Evolutionary conservation across 2,329 filamentous ascomycete species (phyloP), one percentile per base, ranked within the genome.

Genomic region (Cytospora schulzeri): DNA sequence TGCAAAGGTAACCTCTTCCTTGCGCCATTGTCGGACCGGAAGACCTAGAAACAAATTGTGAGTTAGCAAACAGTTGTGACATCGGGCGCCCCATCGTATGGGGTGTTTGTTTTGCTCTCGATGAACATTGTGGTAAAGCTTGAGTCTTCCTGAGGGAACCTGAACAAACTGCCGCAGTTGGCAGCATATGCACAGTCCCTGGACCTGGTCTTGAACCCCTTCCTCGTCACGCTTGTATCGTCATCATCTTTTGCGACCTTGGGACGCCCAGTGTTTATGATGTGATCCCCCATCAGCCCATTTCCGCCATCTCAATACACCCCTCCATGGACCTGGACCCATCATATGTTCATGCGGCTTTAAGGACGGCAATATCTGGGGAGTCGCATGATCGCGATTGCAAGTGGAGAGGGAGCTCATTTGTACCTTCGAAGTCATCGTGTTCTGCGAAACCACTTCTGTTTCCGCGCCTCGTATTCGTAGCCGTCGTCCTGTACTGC

Each of bases 21-120:
- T 88, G 63, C 91, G 88, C 90, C 93, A 98, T 84, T 96, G 92
- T 72, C 93, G 90, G 64, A 97, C 90, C 19, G 94, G 94, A 14
- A 97, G 84, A 66, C 93, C 92, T 83, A 85, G 81, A 38, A 57
- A 86, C 83, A 29, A 11, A 29, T 58, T 41, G n/a, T 62, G 26
- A 45, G 59, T 61, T 35, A 48, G 33, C 33, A 22, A 19, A n/a
- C n/a, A n/a, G n/a, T 60, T 28, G 58, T 33, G 19, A 8, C 19
- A 19, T 41, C 38, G n/a, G 38, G 17, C 19, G 38, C 15, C 38
- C 19, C 38, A n/a, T 41, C 38, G 19, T 19, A 5, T 41, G 38
- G 4, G 38, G 17, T 4, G 4, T 6, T 4, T 41, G 38, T 38
- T 38, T 38, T 15, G 35, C 35, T 38, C 17, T 38, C 35, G 35